Evolutionary conservation across 192 early-diverging fungal species (phyloP).

Genomic region (Rhizophagus sp.): DNA sequence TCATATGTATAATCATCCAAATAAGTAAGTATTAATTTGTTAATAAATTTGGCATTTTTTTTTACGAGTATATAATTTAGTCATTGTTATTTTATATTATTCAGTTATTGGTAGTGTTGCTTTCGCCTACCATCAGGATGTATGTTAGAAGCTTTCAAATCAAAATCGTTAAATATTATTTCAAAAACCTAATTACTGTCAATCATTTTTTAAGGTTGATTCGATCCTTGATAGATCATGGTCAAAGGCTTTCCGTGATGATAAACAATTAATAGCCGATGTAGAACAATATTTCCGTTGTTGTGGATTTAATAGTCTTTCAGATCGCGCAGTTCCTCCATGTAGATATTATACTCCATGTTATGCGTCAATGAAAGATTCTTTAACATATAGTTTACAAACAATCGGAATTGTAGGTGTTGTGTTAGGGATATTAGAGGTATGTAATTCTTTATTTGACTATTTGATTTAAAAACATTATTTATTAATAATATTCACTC

Average conservation of each 20-base stretch:
- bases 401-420: slow-evolving; percentile 1
- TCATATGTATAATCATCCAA: background rate
- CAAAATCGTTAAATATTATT: background rate
- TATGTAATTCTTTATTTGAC: background rate
- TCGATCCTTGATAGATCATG: background rate
- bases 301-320: background rate
- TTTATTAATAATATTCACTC: background rate
- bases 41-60: background rate
- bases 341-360: background rate
- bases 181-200: background rate
- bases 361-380: background rate
- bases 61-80: background rate
- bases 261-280: background rate
- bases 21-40: background rate
- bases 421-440: background rate
- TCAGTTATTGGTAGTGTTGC: background rate
- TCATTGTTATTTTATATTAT: background rate
- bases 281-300: slow-evolving; percentile 7
- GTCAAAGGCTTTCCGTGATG: background rate
- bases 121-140: background rate
- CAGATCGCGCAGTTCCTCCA: background rate
- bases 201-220: background rate
- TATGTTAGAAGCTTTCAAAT: background rate
- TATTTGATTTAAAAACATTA: background rate
- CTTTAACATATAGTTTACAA: background rate